Base-by-base conservation (phyloP, 2,329 filamentous ascomycete genomes). In the Zopfia rhizophila region DNA sequence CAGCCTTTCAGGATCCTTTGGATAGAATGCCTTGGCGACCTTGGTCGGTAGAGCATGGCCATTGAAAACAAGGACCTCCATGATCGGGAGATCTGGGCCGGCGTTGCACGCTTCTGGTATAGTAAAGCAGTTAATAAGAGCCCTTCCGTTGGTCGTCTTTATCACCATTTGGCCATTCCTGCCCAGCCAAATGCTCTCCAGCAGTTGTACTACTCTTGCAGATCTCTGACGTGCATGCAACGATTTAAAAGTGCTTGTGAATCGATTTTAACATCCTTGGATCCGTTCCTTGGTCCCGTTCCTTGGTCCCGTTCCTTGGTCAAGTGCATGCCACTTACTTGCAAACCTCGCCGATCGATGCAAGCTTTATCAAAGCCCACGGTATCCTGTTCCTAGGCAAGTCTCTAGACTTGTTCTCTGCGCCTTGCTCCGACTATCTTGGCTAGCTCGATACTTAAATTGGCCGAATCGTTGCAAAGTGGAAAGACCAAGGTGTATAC, bases 1-100 rank as follows among this genome's bases (percentile, higher is more conserved):
- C 87, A 16, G 29, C 29, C 18, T 42, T 42, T 42, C 17, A 27
- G 12, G 29, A 36, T 36, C 36, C n/a, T 22, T 0, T 96, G 91
- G 91, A 88, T 93, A 5, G 91, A 96, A 54, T 96, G 90, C 37
- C 74, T 96, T 0, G 91, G 91, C 0, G 91, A 96, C 60, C 72
- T 96, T 0, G 87, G 85, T 0, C 77, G 91, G 21, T 95, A 93
- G 56, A 77, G 86, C 1, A 96, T 96, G 90, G 90, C 90, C 0
- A 90, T 96, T 27, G 90, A 96, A 65, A 82, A n/a, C n/a, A n/a
- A 86, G n/a, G 86, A 91, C 48, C 78, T 87, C 17, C 72, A 80
- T 2, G 87, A 91, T 45, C 76, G 87, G 2, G 88, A 93, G 32
- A 80, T 84, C 0, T 96, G 91, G 91, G 88, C 87, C 0, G 79